Evolutionary conservation across 805 yeast species (phyloP).

Genomic region (Candida vaughaniae): DNA sequence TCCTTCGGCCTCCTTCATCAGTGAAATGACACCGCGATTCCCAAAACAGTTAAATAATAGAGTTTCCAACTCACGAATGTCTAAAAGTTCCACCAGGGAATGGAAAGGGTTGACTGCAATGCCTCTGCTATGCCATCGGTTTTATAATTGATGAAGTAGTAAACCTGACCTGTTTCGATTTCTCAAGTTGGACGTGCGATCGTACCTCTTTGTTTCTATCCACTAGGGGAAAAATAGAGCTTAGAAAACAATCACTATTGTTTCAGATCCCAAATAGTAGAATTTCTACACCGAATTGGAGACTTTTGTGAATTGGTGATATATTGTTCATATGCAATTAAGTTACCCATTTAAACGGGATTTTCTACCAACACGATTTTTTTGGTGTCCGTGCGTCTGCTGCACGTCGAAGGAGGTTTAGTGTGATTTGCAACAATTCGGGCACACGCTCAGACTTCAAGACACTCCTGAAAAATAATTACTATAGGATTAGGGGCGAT

Average conservation of each 20-base stretch:
- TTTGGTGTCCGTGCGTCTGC: not conserved
- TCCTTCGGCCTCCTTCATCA: too few species aligned
- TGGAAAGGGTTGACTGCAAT: not conserved
- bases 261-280: not conserved
- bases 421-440: not conserved
- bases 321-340: not conserved
- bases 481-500: too few species aligned
- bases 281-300: not conserved
- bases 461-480: too few species aligned
- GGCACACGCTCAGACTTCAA: not conserved
- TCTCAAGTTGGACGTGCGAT: too few species aligned
- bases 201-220: too few species aligned
- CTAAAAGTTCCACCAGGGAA: not conserved
- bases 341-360: not conserved
- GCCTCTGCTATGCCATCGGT: too few species aligned
- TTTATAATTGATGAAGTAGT: too few species aligned
- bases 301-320: not conserved
- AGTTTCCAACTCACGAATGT: not conserved
- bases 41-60: conserved; percentile 5
- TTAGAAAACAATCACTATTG: not conserved
- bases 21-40: too few species aligned
- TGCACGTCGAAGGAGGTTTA: not conserved
- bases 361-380: not conserved
- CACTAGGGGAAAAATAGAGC: too few species aligned
- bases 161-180: too few species aligned